Percentiles rank a stretch among this genome's conserved stretches.
Conservation (phyloP, 2,329 filamentous ascomycete species). For the Monosporascus sp. region DNA sequence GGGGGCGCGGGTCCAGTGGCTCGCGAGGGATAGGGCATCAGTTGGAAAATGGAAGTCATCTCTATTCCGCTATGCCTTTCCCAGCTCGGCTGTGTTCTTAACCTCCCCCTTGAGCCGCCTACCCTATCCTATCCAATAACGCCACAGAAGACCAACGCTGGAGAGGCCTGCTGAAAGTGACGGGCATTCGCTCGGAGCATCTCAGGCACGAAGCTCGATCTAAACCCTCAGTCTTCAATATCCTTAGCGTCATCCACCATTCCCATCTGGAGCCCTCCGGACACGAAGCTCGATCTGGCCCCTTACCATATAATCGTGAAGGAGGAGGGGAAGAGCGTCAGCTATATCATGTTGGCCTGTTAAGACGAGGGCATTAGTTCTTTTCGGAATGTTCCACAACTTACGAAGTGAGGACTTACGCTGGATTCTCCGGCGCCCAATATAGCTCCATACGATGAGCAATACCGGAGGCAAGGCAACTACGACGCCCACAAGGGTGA, state of each 20-base stretch:
- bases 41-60: neutral
- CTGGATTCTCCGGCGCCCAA: neutral
- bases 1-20: neutral
- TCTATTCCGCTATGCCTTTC: neutral
- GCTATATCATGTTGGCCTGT: neutral
- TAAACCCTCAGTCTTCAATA: neutral
- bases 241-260: neutral
- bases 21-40: neutral
- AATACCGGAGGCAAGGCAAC: neutral
- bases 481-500: neutral
- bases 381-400: neutral
- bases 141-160: no score
- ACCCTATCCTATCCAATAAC: no score
- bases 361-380: neutral
- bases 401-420: neutral
- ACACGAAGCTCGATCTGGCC: neutral
- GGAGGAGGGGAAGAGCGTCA: neutral
- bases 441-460: neutral
- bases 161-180: no score
- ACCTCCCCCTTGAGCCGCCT: no score
- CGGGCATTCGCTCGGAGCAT: no score
- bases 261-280: neutral
- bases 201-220: no score
- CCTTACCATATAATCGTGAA: neutral
- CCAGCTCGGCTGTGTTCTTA: no score